Percentiles rank a stretch among this genome's conserved stretches.
Evolutionary conservation across 441 rosid species (phyloP).

Genomic region (Omphalea diandra): DNA sequence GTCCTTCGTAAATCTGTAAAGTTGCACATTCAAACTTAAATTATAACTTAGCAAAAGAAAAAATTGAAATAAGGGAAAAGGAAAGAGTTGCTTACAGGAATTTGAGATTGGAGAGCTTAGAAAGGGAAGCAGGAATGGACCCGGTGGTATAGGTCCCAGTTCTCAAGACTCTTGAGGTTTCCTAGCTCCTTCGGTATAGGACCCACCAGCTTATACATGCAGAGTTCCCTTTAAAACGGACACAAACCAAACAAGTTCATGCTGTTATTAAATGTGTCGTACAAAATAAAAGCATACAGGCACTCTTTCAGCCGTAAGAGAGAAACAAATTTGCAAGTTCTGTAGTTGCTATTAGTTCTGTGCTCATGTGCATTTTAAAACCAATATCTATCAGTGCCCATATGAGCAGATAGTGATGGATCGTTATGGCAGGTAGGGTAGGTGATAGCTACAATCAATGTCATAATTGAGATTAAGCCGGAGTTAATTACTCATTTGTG

Average conservation of each 20-base stretch:
- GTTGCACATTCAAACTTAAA: too few species aligned
- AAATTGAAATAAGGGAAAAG: too few species aligned
- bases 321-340: neutral
- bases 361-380: neutral
- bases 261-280: constrained; percentile 12
- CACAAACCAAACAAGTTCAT: constrained; percentile 10
- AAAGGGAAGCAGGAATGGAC: constrained; percentile 55
- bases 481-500: neutral
- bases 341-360: neutral
- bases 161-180: constrained; percentile 50
- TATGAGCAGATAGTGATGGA: neutral
- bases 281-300: too few species aligned
- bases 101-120: constrained; percentile 55
- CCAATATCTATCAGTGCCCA: neutral
- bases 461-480: neutral
- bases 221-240: constrained; percentile 52
- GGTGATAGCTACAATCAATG: neutral
- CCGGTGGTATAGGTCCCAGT: constrained; percentile 69
- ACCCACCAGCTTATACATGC: constrained; percentile 55
- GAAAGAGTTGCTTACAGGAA: constrained; percentile 63
- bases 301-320: too few species aligned
- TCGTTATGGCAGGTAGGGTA: constrained; percentile 1
- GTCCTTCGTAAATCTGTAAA: too few species aligned
- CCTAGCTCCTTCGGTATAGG: constrained; percentile 60
- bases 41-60: too few species aligned